These are phyloP conservation scores for Nannizziopsis arthrosporioides DNA, from an alignment of 2,329 filamentous ascomycete genomes.

Conservation along the genomic window DNA sequence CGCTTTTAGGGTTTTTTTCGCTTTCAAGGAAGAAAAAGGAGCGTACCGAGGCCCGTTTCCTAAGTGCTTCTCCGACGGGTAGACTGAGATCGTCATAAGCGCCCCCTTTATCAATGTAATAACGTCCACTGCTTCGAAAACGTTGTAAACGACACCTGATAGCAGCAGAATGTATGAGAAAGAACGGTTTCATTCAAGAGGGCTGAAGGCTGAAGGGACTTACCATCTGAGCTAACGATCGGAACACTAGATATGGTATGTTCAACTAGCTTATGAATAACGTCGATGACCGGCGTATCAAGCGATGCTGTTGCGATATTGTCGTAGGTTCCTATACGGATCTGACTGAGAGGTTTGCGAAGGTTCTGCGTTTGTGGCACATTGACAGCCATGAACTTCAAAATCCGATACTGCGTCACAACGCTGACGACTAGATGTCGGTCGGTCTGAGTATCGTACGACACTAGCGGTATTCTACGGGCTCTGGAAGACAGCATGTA, in stretches of 20 bases:
- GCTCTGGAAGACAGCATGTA: constrained; percentile 90
- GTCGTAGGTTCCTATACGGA: constrained; percentile 73
- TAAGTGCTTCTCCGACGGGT: constrained; percentile 76
- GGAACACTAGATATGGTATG: constrained; percentile 91
- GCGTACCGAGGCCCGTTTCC: constrained; percentile 64
- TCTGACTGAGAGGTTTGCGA: constrained; percentile 73
- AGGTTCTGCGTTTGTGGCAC: constrained; percentile 76
- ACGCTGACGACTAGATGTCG: constrained; percentile 90
- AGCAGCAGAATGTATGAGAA: background rate
- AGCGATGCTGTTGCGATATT: constrained; percentile 74
- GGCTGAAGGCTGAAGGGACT: background rate
- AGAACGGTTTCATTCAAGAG: background rate
- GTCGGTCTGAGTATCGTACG: constrained; percentile 85
- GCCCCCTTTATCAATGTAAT: constrained; percentile 91
- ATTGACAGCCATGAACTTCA: constrained; percentile 98
- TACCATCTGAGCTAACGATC: constrained; percentile 62
- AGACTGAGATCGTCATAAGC: constrained; percentile 82
- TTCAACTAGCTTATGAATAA: constrained; percentile 85
- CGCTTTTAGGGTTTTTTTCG: background rate
- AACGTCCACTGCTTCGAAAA: constrained; percentile 95
- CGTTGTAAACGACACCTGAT: constrained; percentile 65
- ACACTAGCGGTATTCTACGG: constrained; percentile 83
- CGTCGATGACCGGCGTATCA: constrained; percentile 83
- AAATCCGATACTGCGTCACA: constrained; percentile 93
- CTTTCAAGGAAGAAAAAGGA: background rate